Base-by-base conservation (phyloP, 1,284 basidiomycete genomes). In the Moniliella sp. region DNA sequence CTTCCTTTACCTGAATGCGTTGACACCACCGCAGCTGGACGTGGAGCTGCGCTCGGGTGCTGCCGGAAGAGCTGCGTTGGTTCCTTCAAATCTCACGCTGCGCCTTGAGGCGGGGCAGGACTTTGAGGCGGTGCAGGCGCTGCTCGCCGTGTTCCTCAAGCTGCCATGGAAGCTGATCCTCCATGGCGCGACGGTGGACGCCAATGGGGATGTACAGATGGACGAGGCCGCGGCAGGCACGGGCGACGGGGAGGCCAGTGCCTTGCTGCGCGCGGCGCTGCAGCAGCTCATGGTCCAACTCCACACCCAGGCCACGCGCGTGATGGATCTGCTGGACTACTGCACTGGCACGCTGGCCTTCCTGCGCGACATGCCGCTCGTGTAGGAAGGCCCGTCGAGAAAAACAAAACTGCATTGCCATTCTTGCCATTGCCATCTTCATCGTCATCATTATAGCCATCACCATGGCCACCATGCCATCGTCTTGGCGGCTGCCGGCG, bases 71-170 rank as follows among this genome's bases (percentile, higher is more conserved):
- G 34, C 66, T 86, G 13, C 64, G 63, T 1, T 62, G 68, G 4
- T 91, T 94, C 64, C 62, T 91, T 69, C 73, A 3, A 78, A 81
- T 0, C 67, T 97, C 12, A 69, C 69, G 2, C 69, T 66, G 33
- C 73, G 88, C 2, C 66, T 97, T 15, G 61, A 62, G 26, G 77
- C 76, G 11, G 78, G 76, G 48, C 71, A 73, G 31, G 88, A 99
- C 62, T 97, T 88, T 53, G 88, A 99, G 62, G 84, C 82, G 5
- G 78, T 93, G 2, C 84, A 97, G 62, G 74, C 84, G 0, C 68
- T 88, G 57, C 69, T 86, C 45, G 73, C 70, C 39, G 76, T 88
- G 1, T 80, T 91, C 60, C 63, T 94, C 15, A 70, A 71, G 12
- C 65, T 75, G 1, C 86, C 97, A 54, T 75, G 76, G 1, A 65